phyloP scores from a whole-genome alignment of 2,329 filamentous ascomycete genomes.

The Aspergillus awamori region DNA sequence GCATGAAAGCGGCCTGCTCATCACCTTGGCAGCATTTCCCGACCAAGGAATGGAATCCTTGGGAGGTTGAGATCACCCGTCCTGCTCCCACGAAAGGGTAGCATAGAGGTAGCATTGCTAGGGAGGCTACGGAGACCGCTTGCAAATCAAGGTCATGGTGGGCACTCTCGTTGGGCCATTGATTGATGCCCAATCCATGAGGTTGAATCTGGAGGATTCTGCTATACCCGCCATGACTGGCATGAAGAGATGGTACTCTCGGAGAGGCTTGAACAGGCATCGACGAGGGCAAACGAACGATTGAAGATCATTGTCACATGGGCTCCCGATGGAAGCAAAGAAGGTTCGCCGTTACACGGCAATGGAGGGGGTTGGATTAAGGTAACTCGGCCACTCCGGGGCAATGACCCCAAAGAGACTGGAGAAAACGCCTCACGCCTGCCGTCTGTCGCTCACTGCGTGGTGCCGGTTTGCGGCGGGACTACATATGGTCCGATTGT shows the following conservation, averaged over 20 bases:
- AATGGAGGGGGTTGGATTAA: conserved; percentile 7
- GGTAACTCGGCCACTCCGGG: background rate
- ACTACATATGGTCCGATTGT: conserved; percentile 14
- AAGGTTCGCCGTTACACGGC: conserved; percentile 4
- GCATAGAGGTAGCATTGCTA: background rate
- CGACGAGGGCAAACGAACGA: background rate
- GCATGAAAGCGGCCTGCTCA: background rate
- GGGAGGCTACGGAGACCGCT: background rate
- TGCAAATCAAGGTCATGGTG: background rate
- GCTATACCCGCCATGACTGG: background rate
- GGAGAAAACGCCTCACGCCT: conserved; percentile 1
- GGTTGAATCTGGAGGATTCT: background rate
- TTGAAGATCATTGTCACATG: conserved; percentile 8
- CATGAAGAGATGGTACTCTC: background rate
- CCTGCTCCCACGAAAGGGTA: background rate
- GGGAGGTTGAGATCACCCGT: background rate
- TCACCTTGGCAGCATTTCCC: background rate
- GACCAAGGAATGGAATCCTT: background rate
- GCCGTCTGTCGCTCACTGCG: background rate
- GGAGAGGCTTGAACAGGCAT: background rate
- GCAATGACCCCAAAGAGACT: background rate
- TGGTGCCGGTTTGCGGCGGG: background rate
- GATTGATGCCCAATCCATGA: background rate
- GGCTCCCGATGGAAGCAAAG: background rate
- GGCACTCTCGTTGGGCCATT: background rate